Evolutionary conservation across 208 protist genomes (phyloP).

Genomic region (Kentomonas sorsogonicus): DNA sequence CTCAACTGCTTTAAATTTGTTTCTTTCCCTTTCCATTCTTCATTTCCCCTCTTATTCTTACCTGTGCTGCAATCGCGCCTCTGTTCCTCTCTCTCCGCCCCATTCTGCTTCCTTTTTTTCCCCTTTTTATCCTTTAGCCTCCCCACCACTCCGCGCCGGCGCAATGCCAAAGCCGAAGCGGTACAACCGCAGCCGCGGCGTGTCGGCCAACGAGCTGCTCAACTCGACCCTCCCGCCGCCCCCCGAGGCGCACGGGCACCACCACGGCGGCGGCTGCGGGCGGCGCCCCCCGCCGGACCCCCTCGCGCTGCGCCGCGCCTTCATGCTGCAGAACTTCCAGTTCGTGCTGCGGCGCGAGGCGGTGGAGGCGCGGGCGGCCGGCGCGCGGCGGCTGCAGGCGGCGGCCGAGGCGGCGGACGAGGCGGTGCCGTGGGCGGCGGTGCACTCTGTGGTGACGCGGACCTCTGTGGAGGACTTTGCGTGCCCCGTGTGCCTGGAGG

Average conservation of each 20-base stretch:
- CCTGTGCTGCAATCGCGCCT: slow-evolving; percentile 12
- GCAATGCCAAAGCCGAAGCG: not conserved
- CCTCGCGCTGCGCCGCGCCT: slow-evolving; percentile 50
- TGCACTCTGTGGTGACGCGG: slow-evolving; percentile 78
- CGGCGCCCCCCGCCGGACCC: slow-evolving; percentile 38
- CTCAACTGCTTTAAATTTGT: not conserved
- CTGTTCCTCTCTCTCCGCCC: no score
- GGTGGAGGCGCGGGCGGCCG: not conserved
- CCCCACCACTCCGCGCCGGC: slow-evolving; percentile 8
- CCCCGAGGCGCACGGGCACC: no score
- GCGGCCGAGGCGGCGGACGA: slow-evolving; percentile 9
- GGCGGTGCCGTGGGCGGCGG: slow-evolving; percentile 69
- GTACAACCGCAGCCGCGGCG: not conserved
- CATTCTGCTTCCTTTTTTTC: no score
- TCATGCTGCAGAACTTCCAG: slow-evolving; percentile 87
- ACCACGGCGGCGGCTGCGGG: not conserved
- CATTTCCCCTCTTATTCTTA: not conserved
- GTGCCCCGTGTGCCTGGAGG: slow-evolving; percentile 81
- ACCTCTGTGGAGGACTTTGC: slow-evolving; percentile 63
- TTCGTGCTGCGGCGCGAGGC: slow-evolving; percentile 78
- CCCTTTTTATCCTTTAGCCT: not conserved
- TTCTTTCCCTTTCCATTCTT: slow-evolving; percentile 10
- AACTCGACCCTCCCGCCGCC: no score
- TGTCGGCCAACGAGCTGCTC: no score
- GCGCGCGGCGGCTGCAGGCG: not conserved